Evolutionary conservation across 345 rosid genomes (phyloP), one percentile per base, ranked within the genome.

Genomic region (Eucalyptus virginea): DNA sequence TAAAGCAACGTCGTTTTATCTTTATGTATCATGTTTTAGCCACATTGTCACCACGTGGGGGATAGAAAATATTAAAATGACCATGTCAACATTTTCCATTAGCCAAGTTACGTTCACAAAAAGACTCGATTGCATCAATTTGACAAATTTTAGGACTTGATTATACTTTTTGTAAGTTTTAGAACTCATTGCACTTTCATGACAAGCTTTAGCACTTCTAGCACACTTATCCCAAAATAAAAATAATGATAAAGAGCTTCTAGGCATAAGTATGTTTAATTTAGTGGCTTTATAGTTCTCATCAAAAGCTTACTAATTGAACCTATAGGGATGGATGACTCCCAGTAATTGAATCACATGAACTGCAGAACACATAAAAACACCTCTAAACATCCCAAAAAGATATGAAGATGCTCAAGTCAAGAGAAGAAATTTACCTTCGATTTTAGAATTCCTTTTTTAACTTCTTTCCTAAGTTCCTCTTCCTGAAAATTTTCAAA

Each of bases 371-470:
- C 65, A 50, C 30, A 34, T 6, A 86, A 65, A 44, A 91, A 72
- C 88, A 37, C 56, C 45, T 30, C 56, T 77, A 32, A 69, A 88
- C 15, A 21, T 42, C 87, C 58, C 87, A 81, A 86, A 69, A 52
- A 88, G 47, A 17, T 89, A 42, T 5, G 48, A 56, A 86, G 44
- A 51, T 51, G 88, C 30, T 77, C 47, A 19, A 86, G 89, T 88
- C 83, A 77, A 77, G 47, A 77, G 83, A 77, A 77, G 88, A 87
- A 87, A 69, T n/a, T 42, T 95, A 98, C 99, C 99, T 95, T 96
- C 21, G 94, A 93, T 90, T 96, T 98, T 86, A 88, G 87, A 89
- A 96, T 94, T 92, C 95, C 99, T 92, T 92, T 94, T 91, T 93
- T 92, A 93, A 96, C 34, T 88, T 96, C 96, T 91, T 89, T 93